phyloP scores from a whole-genome alignment of 2,329 filamentous ascomycete genomes.

The Cladorrhinum sp. region DNA sequence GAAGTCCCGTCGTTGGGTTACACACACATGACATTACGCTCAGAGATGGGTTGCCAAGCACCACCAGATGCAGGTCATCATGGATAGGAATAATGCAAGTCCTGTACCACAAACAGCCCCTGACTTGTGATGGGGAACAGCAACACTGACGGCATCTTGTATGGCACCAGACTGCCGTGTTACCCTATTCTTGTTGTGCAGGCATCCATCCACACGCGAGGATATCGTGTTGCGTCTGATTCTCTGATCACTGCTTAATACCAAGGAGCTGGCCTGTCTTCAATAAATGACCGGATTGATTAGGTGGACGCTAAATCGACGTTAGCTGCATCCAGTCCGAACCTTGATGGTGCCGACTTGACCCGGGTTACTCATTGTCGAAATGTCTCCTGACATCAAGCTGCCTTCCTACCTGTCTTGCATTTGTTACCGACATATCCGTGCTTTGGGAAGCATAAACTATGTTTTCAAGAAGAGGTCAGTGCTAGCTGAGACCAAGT shows the following conservation, averaged over 20 bases:
- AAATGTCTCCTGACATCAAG: no score
- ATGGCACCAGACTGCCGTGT: not conserved
- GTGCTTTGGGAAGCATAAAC: not conserved
- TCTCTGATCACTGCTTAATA: not conserved
- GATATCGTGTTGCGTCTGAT: not conserved
- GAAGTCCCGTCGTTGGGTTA: not conserved
- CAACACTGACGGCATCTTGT: not conserved
- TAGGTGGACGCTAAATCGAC: not conserved
- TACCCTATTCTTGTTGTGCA: not conserved
- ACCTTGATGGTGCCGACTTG: not conserved
- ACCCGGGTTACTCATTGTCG: not conserved
- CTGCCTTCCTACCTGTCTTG: not conserved
- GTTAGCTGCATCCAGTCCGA: not conserved
- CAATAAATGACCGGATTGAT: not conserved
- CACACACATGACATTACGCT: not conserved
- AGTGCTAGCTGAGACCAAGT: not conserved
- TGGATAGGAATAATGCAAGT: not conserved
- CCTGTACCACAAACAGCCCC: not conserved
- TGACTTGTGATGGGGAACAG: not conserved
- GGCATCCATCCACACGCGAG: not conserved
- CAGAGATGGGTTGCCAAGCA: not conserved
- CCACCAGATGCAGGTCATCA: not conserved
- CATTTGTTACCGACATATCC: not conserved
- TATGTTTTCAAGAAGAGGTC: no score
- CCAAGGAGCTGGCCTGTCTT: not conserved